Evolutionary conservation across 2,329 filamentous ascomycete genomes (phyloP).

Genomic region (Colletotrichum tanaceti): DNA sequence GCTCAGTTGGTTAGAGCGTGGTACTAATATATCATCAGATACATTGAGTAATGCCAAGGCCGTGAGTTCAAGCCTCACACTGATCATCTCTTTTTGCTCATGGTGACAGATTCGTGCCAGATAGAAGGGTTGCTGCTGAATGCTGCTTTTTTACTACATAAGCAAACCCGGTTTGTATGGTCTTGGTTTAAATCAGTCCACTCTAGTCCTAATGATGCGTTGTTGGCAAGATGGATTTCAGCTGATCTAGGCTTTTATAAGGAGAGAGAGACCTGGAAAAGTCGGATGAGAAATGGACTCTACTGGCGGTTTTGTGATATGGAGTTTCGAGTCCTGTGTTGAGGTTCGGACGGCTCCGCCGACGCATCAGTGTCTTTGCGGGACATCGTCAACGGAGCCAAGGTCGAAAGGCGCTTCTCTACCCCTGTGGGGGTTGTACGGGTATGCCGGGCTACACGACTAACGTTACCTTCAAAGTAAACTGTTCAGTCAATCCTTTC

Average conservation of each 20-base stretch:
- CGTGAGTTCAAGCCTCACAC: constrained; percentile 39
- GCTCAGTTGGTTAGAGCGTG: constrained; percentile 40
- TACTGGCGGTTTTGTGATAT: too few species aligned
- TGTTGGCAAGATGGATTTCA: not conserved
- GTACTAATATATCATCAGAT: constrained; percentile 35
- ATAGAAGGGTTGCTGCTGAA: not conserved
- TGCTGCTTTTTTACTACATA: too few species aligned
- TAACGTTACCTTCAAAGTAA: too few species aligned
- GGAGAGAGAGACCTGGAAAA: too few species aligned
- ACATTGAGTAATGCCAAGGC: constrained; percentile 36
- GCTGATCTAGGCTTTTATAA: too few species aligned
- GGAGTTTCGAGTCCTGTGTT: too few species aligned
- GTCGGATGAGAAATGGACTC: too few species aligned
- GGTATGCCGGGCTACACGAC: not conserved
- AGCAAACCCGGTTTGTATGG: too few species aligned
- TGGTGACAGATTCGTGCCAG: not conserved
- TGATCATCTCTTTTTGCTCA: constrained; percentile 26
- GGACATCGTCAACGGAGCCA: not conserved
- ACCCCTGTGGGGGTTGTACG: too few species aligned
- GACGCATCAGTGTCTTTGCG: not conserved
- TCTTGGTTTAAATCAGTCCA: not conserved
- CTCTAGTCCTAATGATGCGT: not conserved
- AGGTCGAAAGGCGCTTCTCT: not conserved
- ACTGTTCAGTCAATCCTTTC: not conserved
- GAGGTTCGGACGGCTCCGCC: too few species aligned